phyloP scores from a whole-genome alignment of 2,329 filamentous ascomycete genomes.

The Waltergamsia citrina region DNA sequence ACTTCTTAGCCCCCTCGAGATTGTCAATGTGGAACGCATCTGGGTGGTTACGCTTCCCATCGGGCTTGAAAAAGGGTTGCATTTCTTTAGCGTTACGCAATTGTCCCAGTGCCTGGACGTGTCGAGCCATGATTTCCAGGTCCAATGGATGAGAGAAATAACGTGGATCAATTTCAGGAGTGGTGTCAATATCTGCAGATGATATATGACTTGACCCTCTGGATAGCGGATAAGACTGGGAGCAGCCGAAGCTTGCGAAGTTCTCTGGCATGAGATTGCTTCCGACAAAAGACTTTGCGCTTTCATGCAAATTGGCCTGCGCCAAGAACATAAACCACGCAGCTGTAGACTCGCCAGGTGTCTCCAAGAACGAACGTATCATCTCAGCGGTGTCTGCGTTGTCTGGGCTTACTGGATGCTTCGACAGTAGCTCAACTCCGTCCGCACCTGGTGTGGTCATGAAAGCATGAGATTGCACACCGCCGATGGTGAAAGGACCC shows the following conservation, averaged over 20 bases:
- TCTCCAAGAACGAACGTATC: conserved; percentile 7
- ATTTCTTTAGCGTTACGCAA: conserved; percentile 24
- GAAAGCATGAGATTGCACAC: conserved; percentile 11
- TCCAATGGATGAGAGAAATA: conserved; percentile 48
- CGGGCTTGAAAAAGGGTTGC: conserved; percentile 22
- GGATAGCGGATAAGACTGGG: conserved; percentile 36
- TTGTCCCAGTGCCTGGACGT: conserved; percentile 29
- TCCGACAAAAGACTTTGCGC: too few relatives aligned
- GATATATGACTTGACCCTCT: conserved; percentile 52
- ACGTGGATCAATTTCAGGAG: conserved; percentile 42
- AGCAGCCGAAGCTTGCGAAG: conserved; percentile 8
- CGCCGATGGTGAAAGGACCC: conserved; percentile 12
- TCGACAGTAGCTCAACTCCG: conserved; percentile 24
- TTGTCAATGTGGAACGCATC: neutral
- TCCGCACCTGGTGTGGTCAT: conserved; percentile 8
- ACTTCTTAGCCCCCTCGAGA: conserved; percentile 18
- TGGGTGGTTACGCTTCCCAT: conserved; percentile 15
- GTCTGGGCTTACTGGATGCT: conserved; percentile 4
- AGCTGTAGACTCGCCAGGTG: conserved; percentile 7
- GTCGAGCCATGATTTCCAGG: conserved; percentile 38
- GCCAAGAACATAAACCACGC: too few relatives aligned
- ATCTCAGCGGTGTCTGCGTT: conserved; percentile 5
- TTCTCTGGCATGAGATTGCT: conserved; percentile 9
- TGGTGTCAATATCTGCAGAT: conserved; percentile 23
- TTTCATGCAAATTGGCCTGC: too few relatives aligned